Conservation (phyloP, 2,329 filamentous ascomycete genomes). For the Penicillium sp. region DNA sequence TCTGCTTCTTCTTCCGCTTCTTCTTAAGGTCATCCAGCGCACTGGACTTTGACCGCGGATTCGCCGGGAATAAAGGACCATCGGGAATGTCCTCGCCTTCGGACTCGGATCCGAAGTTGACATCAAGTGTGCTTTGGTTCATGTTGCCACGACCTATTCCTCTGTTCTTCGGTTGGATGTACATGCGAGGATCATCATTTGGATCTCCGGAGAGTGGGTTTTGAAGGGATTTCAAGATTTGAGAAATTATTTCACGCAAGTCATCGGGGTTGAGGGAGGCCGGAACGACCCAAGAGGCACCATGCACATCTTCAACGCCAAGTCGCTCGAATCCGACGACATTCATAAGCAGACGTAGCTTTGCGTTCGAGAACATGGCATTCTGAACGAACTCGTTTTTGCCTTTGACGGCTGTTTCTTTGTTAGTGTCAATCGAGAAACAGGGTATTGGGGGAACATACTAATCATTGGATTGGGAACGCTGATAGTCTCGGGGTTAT, state of each 20-base stretch:
- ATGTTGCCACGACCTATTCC: slow-evolving; percentile 39
- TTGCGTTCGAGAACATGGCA: slow-evolving; percentile 85
- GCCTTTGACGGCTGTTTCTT: slow-evolving; percentile 56
- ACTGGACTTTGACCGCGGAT: slow-evolving; percentile 50
- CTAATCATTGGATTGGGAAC: slow-evolving; percentile 39
- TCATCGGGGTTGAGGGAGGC: slow-evolving; percentile 61
- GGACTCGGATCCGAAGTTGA: slow-evolving; percentile 68
- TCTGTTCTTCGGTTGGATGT: slow-evolving; percentile 69
- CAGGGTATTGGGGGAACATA: slow-evolving; percentile 42
- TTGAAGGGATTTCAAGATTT: slow-evolving; percentile 76
- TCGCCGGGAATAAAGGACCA: slow-evolving; percentile 65
- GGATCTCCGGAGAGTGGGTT: slow-evolving; percentile 76
- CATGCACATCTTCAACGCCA: slow-evolving; percentile 67
- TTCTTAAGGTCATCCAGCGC: slow-evolving; percentile 59
- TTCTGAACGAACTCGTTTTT: slow-evolving; percentile 65
- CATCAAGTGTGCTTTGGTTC: slow-evolving; percentile 44
- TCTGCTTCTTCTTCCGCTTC: slow-evolving; percentile 57
- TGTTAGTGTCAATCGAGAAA: slow-evolving; percentile 11
- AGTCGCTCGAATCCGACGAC: slow-evolving; percentile 68
- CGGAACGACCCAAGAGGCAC: slow-evolving; percentile 77
- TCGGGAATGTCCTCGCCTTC: slow-evolving; percentile 62
- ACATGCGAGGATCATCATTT: slow-evolving; percentile 69
- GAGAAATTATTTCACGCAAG: slow-evolving; percentile 67
- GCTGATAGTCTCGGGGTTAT: slow-evolving; percentile 32
- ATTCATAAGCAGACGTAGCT: slow-evolving; percentile 80